Conservation (phyloP, 495 filamentous ascomycete species). For the Tuber microsphaerosporum region DNA sequence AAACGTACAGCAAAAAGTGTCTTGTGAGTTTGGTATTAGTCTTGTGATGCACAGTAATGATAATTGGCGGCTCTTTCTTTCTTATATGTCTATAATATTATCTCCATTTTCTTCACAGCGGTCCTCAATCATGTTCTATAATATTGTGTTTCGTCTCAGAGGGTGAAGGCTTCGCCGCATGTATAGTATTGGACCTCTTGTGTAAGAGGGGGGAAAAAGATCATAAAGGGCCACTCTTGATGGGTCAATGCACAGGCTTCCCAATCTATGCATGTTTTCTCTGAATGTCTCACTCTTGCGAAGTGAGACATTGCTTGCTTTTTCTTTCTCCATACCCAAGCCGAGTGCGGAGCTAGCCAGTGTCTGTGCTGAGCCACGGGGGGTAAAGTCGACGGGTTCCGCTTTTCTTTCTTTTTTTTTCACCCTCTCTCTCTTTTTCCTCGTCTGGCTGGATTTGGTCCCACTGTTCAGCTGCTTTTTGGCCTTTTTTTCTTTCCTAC, state of each 20-base stretch:
- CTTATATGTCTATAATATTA: neutral
- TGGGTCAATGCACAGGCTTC: neutral
- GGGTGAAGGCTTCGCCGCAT: neutral
- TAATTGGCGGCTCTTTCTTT: neutral
- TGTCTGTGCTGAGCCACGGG: neutral
- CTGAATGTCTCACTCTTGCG: neutral
- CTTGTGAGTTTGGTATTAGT: neutral
- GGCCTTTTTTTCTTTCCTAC: neutral
- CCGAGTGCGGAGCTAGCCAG: neutral
- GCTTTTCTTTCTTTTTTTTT: neutral
- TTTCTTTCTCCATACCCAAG: neutral
- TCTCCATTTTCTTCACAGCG: neutral
- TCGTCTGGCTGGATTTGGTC: conserved; percentile 1
- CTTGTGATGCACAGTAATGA: neutral
- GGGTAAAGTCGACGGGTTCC: neutral
- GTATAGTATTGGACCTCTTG: neutral
- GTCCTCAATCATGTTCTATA: neutral
- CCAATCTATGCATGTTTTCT: conserved; percentile 3
- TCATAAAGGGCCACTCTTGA: neutral
- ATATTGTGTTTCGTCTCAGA: neutral
- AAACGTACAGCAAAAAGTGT: neutral
- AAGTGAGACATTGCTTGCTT: conserved; percentile 3
- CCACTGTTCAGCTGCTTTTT: neutral
- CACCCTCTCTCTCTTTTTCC: neutral
- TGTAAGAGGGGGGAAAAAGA: neutral